Conservation (phyloP, 768 basidiomycete species). For the Mycena kentingensis region DNA sequence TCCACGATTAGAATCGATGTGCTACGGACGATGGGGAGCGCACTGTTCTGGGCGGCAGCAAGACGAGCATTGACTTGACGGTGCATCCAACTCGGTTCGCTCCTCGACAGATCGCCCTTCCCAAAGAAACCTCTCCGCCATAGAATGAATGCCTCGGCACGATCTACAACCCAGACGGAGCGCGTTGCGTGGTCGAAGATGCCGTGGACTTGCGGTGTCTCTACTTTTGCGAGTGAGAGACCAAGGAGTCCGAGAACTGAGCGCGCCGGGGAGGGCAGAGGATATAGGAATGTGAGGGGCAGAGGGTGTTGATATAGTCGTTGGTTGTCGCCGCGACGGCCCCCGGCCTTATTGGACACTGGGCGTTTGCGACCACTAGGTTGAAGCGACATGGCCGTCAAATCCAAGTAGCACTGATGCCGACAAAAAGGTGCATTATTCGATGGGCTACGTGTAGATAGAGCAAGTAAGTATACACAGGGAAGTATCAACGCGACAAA, state of each 20-base stretch:
- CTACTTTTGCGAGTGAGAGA: constrained; percentile 55
- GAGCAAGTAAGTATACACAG: too few relatives aligned
- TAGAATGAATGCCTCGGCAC: constrained; percentile 63
- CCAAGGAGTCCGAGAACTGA: constrained; percentile 58
- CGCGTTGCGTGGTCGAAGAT: constrained; percentile 75
- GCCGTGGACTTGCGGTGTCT: constrained; percentile 77
- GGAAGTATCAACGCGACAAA: too few relatives aligned
- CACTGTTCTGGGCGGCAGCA: constrained; percentile 61
- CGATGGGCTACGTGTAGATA: too few relatives aligned
- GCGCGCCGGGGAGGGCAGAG: constrained; percentile 43
- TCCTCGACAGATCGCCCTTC: constrained; percentile 91
- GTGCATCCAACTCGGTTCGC: constrained; percentile 92
- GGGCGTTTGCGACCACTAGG: constrained; percentile 42
- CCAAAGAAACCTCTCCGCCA: constrained; percentile 97
- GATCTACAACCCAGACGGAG: constrained; percentile 83
- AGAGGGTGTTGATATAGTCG: constrained; percentile 69
- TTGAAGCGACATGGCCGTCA: constrained; percentile 46
- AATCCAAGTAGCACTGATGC: too few relatives aligned
- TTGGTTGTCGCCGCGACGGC: constrained; percentile 63
- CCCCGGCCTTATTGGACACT: constrained; percentile 48
- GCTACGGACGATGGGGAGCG: constrained; percentile 26
- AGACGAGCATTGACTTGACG: constrained; percentile 71
- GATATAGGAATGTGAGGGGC: constrained; percentile 55
- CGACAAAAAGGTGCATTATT: too few relatives aligned
- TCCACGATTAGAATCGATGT: neutral